phyloP scores from a whole-genome alignment of 768 basidiomycete genomes.

The Podaxis carcinomalis region DNA sequence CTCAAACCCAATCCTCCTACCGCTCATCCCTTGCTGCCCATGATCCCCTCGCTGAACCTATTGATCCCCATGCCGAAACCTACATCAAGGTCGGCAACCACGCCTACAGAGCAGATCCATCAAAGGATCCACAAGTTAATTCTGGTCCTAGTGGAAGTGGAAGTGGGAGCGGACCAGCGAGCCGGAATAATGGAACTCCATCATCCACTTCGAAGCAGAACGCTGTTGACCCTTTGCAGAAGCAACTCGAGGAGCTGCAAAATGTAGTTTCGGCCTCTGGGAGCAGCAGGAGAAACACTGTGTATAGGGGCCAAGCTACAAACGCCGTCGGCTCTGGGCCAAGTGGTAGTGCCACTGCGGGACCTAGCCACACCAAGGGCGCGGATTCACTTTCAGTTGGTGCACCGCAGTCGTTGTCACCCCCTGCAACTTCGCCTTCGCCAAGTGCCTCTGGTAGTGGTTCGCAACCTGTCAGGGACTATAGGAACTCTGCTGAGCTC shows the following conservation, averaged over 20 bases:
- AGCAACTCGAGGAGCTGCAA: constrained; percentile 59
- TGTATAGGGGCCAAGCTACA: constrained; percentile 20
- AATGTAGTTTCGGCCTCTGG: constrained; percentile 41
- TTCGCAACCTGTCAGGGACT: constrained; percentile 43
- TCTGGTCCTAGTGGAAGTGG: background rate
- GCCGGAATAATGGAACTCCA: constrained; percentile 1
- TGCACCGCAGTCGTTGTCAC: constrained; percentile 31
- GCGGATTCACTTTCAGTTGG: constrained; percentile 13
- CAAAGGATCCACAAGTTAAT: constrained; percentile 53
- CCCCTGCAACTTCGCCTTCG: constrained; percentile 28
- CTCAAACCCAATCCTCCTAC: constrained; percentile 17
- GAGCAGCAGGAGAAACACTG: constrained; percentile 42
- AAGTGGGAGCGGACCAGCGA: background rate
- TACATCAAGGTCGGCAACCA: constrained; percentile 69
- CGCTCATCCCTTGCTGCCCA: background rate
- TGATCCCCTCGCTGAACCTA: constrained; percentile 42
- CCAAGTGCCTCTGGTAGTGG: constrained; percentile 14
- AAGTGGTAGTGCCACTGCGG: constrained; percentile 4
- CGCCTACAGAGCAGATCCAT: constrained; percentile 63
- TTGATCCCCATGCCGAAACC: constrained; percentile 60
- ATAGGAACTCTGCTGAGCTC: constrained; percentile 68
- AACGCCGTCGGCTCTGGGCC: background rate
- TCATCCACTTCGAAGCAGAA: constrained; percentile 19
- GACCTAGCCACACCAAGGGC: constrained; percentile 18
- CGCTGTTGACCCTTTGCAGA: constrained; percentile 59